A percentile compares a stretch with the other conserved stretches of the same genome.
Evolutionary conservation across 106 monocot genomes (phyloP).

Genomic region (Cymbidium sinense): DNA sequence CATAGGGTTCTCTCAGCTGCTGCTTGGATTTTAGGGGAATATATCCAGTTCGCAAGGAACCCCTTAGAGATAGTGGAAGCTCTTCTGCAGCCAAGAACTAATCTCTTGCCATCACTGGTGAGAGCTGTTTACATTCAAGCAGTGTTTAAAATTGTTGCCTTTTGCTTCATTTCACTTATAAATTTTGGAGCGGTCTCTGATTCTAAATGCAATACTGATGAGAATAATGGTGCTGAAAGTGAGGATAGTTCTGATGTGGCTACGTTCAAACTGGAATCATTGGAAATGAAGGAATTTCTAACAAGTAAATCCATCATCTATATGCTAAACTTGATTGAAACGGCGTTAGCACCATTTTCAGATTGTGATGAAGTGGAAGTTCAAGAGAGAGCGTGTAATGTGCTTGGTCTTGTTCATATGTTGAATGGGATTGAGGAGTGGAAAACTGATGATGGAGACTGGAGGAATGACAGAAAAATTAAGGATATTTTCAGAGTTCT

Average conservation of each 20-base stretch:
- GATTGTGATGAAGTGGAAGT: slow-evolving; percentile 72
- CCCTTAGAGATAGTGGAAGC: slow-evolving; percentile 80
- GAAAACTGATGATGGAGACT: slow-evolving; percentile 13
- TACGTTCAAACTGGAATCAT: background rate
- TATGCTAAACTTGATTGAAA: slow-evolving; percentile 55
- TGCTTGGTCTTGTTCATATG: slow-evolving; percentile 53
- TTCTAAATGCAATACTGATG: slow-evolving; percentile 9
- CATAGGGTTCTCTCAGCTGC: slow-evolving; percentile 56
- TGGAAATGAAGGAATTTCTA: slow-evolving; percentile 20
- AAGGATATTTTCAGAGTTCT: slow-evolving; percentile 30
- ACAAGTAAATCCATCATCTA: slow-evolving; percentile 28
- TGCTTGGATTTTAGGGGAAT: slow-evolving; percentile 89
- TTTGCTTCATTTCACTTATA: slow-evolving; percentile 44
- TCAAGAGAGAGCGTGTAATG: slow-evolving; percentile 67
- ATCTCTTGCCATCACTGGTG: slow-evolving; percentile 53
- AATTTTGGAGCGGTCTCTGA: slow-evolving; percentile 20
- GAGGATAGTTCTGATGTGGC: slow-evolving; percentile 1
- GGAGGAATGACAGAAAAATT: slow-evolving; percentile 17
- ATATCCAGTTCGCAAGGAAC: slow-evolving; percentile 63
- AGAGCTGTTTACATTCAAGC: slow-evolving; percentile 90
- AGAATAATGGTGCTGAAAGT: slow-evolving; percentile 15
- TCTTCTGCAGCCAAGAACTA: slow-evolving; percentile 71
- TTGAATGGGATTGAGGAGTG: slow-evolving; percentile 32
- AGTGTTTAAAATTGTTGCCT: slow-evolving; percentile 62
- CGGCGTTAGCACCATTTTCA: slow-evolving; percentile 41